Conservation (phyloP, 805 yeast species). For the Myxozyma udenii region DNA sequence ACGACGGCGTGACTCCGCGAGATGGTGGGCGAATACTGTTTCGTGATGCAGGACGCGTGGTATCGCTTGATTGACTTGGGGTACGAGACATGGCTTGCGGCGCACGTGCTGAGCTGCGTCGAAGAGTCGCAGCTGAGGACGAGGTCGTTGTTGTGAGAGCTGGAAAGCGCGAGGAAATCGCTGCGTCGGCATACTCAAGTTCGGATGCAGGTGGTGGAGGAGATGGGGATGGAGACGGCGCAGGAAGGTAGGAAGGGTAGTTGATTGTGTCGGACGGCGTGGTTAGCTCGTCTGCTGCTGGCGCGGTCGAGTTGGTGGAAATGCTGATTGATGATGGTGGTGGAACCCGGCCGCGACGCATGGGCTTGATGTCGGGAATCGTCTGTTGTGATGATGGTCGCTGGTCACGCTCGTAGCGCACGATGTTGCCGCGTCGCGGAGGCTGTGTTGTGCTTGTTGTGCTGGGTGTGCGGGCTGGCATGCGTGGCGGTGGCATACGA, state of each 20-base stretch:
- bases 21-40: constrained; percentile 14
- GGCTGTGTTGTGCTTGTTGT: background rate
- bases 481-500: constrained; percentile 24
- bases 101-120: constrained; percentile 6
- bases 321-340: constrained; percentile 12
- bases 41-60: background rate
- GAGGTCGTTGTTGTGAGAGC: background rate
- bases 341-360: constrained; percentile 29
- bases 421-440: background rate
- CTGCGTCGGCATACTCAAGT: constrained; percentile 12
- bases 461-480: background rate
- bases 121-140: background rate
- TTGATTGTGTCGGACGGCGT: constrained; percentile 13
- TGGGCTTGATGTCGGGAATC: constrained; percentile 26
- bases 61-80: too few species aligned
- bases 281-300: constrained; percentile 1
- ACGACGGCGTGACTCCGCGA: constrained; percentile 20
- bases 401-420: constrained; percentile 11
- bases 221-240: constrained; percentile 14
- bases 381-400: background rate
- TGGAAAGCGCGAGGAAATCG: constrained; percentile 10
- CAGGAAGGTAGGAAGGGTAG: constrained; percentile 17
- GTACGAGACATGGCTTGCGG: background rate
- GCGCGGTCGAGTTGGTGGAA: background rate
- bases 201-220: constrained; percentile 5